Base-by-base conservation (phyloP, 257 asterid species). In the Forsythia suspensa region DNA sequence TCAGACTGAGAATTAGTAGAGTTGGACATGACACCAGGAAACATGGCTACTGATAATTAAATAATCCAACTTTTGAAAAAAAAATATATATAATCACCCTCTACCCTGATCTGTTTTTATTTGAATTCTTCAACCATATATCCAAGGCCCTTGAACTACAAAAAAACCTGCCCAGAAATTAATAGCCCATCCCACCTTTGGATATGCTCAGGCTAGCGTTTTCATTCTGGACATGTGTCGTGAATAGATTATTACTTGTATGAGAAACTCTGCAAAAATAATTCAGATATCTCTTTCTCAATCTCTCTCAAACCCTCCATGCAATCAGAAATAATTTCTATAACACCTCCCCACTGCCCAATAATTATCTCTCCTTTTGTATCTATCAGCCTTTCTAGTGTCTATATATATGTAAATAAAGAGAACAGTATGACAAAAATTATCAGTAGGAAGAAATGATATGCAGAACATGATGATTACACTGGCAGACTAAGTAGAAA, bases 401-500 rank as follows among this genome's bases (percentile, higher is more conserved):
- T 41, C 44, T 81, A 41, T 41, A 48, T 48, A 48, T 55, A n/a
- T 55, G 2, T 55, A 55, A 55, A 55, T 55, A 55, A 55, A 80
- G 59, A 9, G 61, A 55, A 74, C 65, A 40, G 80, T 59, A 46
- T 73, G 65, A 73, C 73, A 67, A 74, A 29, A 82, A 74, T 71
- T 77, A 84, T 80, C 77, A 80, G 80, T 81, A 63, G 83, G 88
- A 82, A 75, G 83, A 84, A 37, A 37, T 12, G 43, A 51, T 41
- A 80, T 80, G 77, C 80, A 82, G 76, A 77, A 55, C 24, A 73
- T 81, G 80, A 89, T 90, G 87, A 85, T 92, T 86, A 76, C 76
- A 63, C 42, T 81, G 72, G 76, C 83, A 65, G 83, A 85, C 87
- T 80, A 79, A 34, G 70, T 55, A 72, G 79, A 71, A 51, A 71